Evolutionary conservation across 768 basidiomycete genomes (phyloP), one percentile per base, ranked within the genome.

Genomic region (Wakefieldia striispora): DNA sequence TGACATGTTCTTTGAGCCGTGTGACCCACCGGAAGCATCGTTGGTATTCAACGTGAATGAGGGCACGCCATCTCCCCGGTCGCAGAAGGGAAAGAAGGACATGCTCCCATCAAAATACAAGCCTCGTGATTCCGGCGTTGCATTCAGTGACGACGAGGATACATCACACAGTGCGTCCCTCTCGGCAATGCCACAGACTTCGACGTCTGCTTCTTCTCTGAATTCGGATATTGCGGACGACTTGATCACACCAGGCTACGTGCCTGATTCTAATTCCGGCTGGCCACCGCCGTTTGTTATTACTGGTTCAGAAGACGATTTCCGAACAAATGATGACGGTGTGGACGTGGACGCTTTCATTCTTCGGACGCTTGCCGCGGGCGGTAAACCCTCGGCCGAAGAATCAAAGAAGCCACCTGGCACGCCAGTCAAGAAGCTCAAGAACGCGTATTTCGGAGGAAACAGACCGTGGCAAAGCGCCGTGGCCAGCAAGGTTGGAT

Each of bases 381-480:
- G 80, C 11, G 73, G 77, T 13, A 85, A 82, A 51, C 73, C 72
- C 3, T 67, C 73, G 26, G 57, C 66, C 42, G 66, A 67, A 31
- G 65, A 69, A 49, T 62, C 64, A 16, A 90, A 88, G 74, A 83
- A 75, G 48, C 79, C 81, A 6, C 89, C 89, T 1, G 88, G 86
- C 0, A 91, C 89, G 13, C 89, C 89, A 1, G 86, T 89, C n/a
- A 91, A 91, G 75, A 82, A 76, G 61, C 65, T 75, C 49, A 84
- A 84, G 68, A 82, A 80, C 19, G 75, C 77, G 35, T 74, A 79
- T 60, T 69, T 84, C 31, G 72, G 74, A 24, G 74, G 74, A 51
- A 78, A 81, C 43, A 74, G 88, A 10, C 86, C 84, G 4, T 91
- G 88, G 88, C 88, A 89, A 65, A 90, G 88, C 60, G 88, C 88